Evolutionary conservation across 2,329 filamentous ascomycete genomes (phyloP), one percentile per base, ranked within the genome.

Genomic region (Clonostachys chloroleuca): DNA sequence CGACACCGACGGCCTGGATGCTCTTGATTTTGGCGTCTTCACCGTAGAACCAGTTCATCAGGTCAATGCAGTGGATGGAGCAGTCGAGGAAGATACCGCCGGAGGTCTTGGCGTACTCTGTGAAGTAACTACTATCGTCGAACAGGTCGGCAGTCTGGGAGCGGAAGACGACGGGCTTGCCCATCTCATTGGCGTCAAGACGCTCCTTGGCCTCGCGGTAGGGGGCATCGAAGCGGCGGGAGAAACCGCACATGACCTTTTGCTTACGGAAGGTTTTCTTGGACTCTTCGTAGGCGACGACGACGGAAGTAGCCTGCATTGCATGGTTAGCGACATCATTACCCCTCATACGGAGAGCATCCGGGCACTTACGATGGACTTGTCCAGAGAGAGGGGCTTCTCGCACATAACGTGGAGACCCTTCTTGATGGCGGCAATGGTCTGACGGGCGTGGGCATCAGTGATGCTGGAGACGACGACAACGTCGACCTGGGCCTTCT

Each of bases 51-150:
- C 62, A 65, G 30, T 65, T 49, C 0, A 61, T 56, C 34, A 65
- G 56, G 44, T 65, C 62, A 43, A 87, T 87, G 55, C 87, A 84
- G 67, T 87, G 84, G 57, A 87, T 81, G 45, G 78, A 81, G 66
- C 80, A 84, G 68, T 87, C 84, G 49, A 87, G 83, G 55, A 87
- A 87, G 59, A 87, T 85, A 18, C 83, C 83, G 35, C 84, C 84
- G 2, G 70, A 77, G 65, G 78, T 83, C 54, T 81, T 69, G 12
- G 83, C 81, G 63, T 87, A 87, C 30, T 74, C 70, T 46, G 87
- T 81, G 61, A 86, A 87, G 72, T 86, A 87, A 44, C 83, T 83
- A 0, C 72, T 73, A 0, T 81, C 79, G 53, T 86, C 81, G 51
- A 81, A 75, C 60, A 80, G 84, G 64, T 87, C 84, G 64, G 82